Evolutionary conservation across 2,329 filamentous ascomycete genomes (phyloP), one percentile per base, ranked within the genome.

Genomic region (Cladosporium sp.): DNA sequence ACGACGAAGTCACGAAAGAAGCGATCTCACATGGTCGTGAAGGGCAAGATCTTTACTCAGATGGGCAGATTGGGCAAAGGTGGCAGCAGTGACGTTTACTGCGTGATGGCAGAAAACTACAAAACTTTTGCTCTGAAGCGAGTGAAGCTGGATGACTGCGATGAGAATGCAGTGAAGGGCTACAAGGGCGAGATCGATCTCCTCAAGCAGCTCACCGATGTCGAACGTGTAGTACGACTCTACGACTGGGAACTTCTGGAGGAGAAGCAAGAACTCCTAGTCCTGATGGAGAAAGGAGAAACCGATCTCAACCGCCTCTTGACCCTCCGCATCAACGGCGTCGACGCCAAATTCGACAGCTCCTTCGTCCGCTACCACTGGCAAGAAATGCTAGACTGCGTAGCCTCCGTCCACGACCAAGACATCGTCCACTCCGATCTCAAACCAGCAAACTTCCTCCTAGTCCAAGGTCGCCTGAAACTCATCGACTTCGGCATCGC

Each of bases 401-500:
- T 99, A 5, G 85, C 90, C 65, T 85, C 93, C 0, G 92, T 99
- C 1, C 94, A 99, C 71, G 84, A 88, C 12, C 82, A 88, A 72
- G 92, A 97, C 70, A 92, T 99, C 63, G 94, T 99, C 3, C 94
- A 99, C 75, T 96, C 92, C 0, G 94, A 99, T 71, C 81, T 99
- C 38, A 99, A 99, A 74, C 94, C 94, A 0, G 92, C 92, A 67
- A 99, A 99, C 73, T 99, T 99, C 72, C 88, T 99, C 22, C 82
- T 97, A 19, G 92, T 96, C 17, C 86, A 92, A 70, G 94, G 94
- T 22, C 85, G 88, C 25, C 80, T 99, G 38, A 99, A 99, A 74
- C 84, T 99, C 59, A 99, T 99, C 69, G 94, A 99, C 75, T 99
- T 99, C 73, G 94, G 94, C 67, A 99, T 99, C 70, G 94, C 94